A percentile compares a stretch with the other conserved stretches of the same genome.
Evolutionary conservation across 306 rosid species (phyloP).

Genomic region (Vigna mungo): DNA sequence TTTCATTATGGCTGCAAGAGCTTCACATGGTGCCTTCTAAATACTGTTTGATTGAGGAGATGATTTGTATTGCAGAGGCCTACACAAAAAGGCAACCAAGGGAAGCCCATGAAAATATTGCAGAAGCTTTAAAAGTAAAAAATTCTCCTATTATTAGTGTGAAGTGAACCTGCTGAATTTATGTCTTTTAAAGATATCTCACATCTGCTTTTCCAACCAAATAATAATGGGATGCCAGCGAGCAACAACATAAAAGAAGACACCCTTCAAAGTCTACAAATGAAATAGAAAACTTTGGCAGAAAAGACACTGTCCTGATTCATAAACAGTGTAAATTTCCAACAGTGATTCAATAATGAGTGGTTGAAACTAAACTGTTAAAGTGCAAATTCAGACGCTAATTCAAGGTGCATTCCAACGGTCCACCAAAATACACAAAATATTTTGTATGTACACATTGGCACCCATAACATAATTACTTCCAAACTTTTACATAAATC

Average conservation of each 20-base stretch:
- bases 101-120: background rate
- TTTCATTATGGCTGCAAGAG: background rate
- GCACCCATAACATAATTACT: no score
- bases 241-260: background rate
- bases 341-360: no score
- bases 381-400: no score
- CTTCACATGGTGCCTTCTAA: background rate
- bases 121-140: no score
- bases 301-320: background rate
- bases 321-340: background rate
- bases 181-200: background rate
- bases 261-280: background rate
- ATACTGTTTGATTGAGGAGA: background rate
- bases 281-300: conserved; percentile 12
- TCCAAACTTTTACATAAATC: no score
- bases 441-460: no score
- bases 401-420: no score
- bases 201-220: background rate
- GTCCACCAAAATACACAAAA: no score
- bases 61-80: background rate
- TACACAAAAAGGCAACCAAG: background rate
- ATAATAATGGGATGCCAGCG: background rate
- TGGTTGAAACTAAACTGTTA: no score
- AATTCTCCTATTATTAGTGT: background rate
- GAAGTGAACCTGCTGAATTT: background rate